Percentiles rank a stretch among this genome's conserved stretches.
These are phyloP conservation scores for Coniella lustricola DNA, from an alignment of 2,329 filamentous ascomycete genomes.

Conservation along the genomic window DNA sequence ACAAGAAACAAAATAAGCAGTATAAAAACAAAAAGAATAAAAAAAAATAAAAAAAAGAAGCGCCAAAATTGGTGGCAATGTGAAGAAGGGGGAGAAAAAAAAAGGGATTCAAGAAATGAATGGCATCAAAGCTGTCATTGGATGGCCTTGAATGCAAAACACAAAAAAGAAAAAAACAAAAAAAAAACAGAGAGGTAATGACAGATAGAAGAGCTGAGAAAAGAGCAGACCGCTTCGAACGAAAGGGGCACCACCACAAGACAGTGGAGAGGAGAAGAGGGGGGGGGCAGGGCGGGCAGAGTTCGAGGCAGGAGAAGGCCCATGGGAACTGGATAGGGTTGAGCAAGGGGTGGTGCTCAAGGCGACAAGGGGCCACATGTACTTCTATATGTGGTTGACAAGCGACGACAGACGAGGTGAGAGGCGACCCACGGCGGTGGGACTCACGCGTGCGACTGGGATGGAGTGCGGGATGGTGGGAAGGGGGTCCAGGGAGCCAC, in stretches of 20 bases:
- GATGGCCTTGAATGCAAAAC: not conserved
- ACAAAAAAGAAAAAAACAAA: no score
- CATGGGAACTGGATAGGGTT: conserved; percentile 13
- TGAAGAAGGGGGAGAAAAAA: not conserved
- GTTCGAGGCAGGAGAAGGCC: conserved; percentile 9
- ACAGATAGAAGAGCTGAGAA: conserved; percentile 7
- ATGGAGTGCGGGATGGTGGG: conserved; percentile 8
- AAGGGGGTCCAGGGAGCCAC: not conserved
- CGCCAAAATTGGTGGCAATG: not conserved
- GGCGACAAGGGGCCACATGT: conserved; percentile 12
- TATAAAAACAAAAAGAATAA: not conserved
- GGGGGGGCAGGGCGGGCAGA: not conserved
- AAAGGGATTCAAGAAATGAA: conserved; percentile 1
- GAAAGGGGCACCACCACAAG: conserved; percentile 16
- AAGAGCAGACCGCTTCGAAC: conserved; percentile 12
- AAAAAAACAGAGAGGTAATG: conserved; percentile 10
- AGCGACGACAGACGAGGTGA: conserved; percentile 15
- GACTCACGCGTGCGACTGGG: conserved; percentile 17
- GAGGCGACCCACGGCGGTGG: conserved; percentile 16
- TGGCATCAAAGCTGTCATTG: conserved; percentile 5
- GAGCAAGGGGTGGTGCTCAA: conserved; percentile 10
- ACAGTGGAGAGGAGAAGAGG: conserved; percentile 11
- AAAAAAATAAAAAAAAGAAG: not conserved
- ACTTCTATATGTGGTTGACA: conserved; percentile 13
- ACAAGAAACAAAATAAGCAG: not conserved